These are phyloP conservation scores for Hypoxylon sp. DNA, from an alignment of 2,329 filamentous ascomycete genomes.

Conservation along the genomic window DNA sequence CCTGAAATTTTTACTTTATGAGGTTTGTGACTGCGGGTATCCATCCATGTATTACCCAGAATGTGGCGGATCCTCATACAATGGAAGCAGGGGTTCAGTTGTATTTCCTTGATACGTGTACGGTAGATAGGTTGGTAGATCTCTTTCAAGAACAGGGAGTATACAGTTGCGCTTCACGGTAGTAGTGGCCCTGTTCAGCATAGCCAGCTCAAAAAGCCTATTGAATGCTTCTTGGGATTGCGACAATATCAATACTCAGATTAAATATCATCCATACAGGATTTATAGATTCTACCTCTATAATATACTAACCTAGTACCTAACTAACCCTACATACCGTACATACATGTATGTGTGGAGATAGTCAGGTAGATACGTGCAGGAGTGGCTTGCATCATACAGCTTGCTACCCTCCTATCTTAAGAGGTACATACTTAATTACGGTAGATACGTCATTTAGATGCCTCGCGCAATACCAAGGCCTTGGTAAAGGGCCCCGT, in stretches of 20 bases:
- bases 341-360: too few relatives aligned
- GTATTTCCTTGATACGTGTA: background rate
- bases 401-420: background rate
- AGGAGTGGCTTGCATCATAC: conserved; percentile 16
- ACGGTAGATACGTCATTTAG: conserved; percentile 17
- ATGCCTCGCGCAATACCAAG: conserved; percentile 1
- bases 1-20: background rate
- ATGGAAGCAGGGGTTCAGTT: conserved; percentile 3
- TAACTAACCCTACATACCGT: too few relatives aligned
- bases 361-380: background rate
- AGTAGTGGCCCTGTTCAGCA: too few relatives aligned
- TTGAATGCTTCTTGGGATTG: background rate
- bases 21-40: background rate
- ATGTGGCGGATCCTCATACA: conserved; percentile 10
- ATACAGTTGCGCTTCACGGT: too few relatives aligned
- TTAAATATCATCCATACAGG: background rate
- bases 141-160: background rate
- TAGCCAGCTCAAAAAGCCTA: background rate
- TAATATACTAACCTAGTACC: too few relatives aligned
- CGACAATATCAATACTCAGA: background rate
- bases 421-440: background rate
- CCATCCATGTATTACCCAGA: background rate
- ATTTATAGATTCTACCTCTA: too few relatives aligned
- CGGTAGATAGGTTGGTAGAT: background rate
- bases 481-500: background rate